Evolutionary conservation across 2,329 filamentous ascomycete genomes (phyloP).

Genomic region (Tolypocladium paradoxum): DNA sequence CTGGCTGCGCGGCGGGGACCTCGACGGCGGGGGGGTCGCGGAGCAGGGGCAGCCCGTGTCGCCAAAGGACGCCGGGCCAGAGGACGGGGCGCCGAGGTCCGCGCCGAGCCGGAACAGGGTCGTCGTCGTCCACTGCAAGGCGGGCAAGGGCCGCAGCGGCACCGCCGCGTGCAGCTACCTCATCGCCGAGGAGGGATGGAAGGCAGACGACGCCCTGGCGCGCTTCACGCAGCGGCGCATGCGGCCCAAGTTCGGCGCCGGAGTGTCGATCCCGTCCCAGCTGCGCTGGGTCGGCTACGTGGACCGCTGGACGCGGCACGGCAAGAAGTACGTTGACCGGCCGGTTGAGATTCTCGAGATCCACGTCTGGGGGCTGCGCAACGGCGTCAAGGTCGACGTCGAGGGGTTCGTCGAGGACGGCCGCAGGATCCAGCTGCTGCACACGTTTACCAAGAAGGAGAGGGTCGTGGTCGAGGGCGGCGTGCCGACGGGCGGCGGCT

Average conservation of each 20-base stretch:
- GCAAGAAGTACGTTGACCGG: constrained; percentile 72
- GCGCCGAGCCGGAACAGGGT: constrained; percentile 44
- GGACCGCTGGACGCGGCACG: constrained; percentile 66
- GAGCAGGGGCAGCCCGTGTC: constrained; percentile 5
- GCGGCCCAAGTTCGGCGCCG: constrained; percentile 77
- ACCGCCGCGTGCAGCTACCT: constrained; percentile 82
- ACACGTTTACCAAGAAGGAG: constrained; percentile 68
- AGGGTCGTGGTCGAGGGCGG: constrained; percentile 54
- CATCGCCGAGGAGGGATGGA: constrained; percentile 69
- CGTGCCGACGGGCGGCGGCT: constrained; percentile 35
- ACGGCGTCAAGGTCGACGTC: constrained; percentile 78
- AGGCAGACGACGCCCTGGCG: constrained; percentile 38
- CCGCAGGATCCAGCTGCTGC: constrained; percentile 71
- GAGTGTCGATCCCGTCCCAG: constrained; percentile 89
- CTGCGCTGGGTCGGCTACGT: constrained; percentile 81
- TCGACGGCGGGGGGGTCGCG: constrained; percentile 14
- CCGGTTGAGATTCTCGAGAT: constrained; percentile 79
- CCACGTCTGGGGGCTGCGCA: constrained; percentile 77
- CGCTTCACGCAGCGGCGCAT: constrained; percentile 73
- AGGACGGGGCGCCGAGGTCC: background rate
- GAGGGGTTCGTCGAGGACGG: constrained; percentile 85
- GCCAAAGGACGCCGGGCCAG: background rate
- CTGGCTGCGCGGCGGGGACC: constrained; percentile 55
- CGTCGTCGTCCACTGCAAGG: constrained; percentile 92
- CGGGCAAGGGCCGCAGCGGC: constrained; percentile 87